Percentiles rank a stretch among this genome's conserved stretches.
phyloP scores from a whole-genome alignment of 306 rosid genomes.

The Trichosanthes cucumerina region DNA sequence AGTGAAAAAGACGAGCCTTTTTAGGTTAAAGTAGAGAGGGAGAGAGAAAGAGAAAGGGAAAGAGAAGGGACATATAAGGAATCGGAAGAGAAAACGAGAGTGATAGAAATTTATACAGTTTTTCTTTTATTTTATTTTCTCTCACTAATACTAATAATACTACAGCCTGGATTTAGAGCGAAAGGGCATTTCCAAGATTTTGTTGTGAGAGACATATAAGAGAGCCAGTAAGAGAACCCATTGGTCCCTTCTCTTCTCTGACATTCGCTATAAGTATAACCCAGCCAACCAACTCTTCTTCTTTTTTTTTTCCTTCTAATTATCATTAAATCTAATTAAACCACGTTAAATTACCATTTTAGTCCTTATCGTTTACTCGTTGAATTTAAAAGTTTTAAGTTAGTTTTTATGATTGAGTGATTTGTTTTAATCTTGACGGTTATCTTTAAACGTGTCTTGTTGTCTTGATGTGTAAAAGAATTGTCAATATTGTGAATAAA shows the following conservation, averaged over 20 bases:
- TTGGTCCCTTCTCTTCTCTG: slow-evolving; percentile 1
- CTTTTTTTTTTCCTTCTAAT: background rate
- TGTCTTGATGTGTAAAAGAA: too few relatives aligned
- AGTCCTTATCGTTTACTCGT: background rate
- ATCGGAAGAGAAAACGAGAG: slow-evolving; percentile 18
- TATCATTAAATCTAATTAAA: background rate
- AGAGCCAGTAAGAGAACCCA: background rate
- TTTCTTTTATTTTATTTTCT: background rate
- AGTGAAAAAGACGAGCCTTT: slow-evolving; percentile 39
- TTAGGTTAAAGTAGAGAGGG: slow-evolving; percentile 42
- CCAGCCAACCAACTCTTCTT: background rate
- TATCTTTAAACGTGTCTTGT: background rate
- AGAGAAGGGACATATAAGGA: slow-evolving; percentile 19
- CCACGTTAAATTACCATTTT: background rate
- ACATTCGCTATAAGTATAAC: background rate
- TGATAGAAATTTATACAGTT: slow-evolving; percentile 13
- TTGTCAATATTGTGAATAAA: too few relatives aligned
- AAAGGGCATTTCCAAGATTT: slow-evolving; percentile 25
- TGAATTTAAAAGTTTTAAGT: too few relatives aligned
- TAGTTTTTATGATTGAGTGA: too few relatives aligned
- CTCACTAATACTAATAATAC: background rate
- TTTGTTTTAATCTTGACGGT: too few relatives aligned
- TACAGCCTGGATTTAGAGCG: slow-evolving; percentile 4
- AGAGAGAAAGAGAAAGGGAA: slow-evolving; percentile 13
- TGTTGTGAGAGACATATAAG: background rate